Percentiles rank a stretch among this genome's conserved stretches.
These are phyloP conservation scores for Citrus reticulata DNA, from an alignment of 345 rosid genomes.

Conservation along the genomic window DNA sequence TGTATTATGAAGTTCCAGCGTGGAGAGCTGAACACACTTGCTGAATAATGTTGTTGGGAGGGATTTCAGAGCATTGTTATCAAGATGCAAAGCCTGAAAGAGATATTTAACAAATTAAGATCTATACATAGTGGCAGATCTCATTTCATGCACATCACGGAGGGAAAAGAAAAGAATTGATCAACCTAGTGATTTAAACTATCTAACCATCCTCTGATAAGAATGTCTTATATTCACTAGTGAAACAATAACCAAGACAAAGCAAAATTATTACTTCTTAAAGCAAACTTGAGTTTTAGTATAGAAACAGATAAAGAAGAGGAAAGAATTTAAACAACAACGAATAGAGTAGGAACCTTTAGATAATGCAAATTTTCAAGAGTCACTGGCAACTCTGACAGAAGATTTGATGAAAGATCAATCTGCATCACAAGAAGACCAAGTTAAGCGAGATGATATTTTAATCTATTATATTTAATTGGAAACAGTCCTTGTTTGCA, in stretches of 20 bases:
- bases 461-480: not conserved
- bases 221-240: not conserved
- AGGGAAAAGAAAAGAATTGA: not conserved
- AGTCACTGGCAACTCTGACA: conserved; percentile 64
- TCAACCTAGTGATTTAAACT: not conserved
- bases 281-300: not conserved
- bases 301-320: not conserved
- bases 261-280: not conserved
- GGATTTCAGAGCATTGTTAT: conserved; percentile 65
- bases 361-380: conserved; percentile 50
- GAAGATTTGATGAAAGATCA: conserved; percentile 81
- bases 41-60: conserved; percentile 62
- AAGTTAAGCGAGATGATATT: not conserved
- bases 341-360: conserved; percentile 44
- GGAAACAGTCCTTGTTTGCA: not conserved
- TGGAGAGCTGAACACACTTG: conserved; percentile 61
- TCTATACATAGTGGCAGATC: not conserved
- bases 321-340: not conserved
- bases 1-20: conserved; percentile 83
- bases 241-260: not conserved
- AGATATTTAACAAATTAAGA: not conserved
- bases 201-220: not conserved
- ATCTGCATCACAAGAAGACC: conserved; percentile 43
- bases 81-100: conserved; percentile 57
- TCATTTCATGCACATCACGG: not conserved